These are phyloP conservation scores for Saccharomycopsis olivae DNA, from an alignment of 805 yeast species.

Conservation along the genomic window DNA sequence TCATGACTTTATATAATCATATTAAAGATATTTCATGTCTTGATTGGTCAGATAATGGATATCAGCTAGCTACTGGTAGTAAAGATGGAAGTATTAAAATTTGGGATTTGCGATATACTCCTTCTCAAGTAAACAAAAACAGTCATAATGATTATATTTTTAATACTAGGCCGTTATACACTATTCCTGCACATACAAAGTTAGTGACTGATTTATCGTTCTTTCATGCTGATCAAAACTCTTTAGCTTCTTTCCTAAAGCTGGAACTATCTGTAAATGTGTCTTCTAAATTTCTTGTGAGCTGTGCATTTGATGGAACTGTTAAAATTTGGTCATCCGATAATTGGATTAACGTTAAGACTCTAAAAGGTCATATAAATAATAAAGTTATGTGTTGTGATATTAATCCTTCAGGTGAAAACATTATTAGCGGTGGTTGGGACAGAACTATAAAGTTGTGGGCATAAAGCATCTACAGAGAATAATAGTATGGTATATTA, in stretches of 20 bases:
- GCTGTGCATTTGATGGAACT: slow-evolving; percentile 63
- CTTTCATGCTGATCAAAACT: slow-evolving; percentile 22
- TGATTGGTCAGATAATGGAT: slow-evolving; percentile 72
- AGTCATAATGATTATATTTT: slow-evolving; percentile 10
- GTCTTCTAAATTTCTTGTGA: slow-evolving; percentile 39
- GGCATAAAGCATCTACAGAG: too few relatives aligned
- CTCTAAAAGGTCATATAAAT: slow-evolving; percentile 50
- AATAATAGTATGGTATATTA: background rate
- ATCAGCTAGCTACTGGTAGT: slow-evolving; percentile 69
- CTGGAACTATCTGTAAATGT: slow-evolving; percentile 23
- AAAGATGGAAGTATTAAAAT: slow-evolving; percentile 71
- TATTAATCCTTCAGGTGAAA: slow-evolving; percentile 30
- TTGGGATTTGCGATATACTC: slow-evolving; percentile 66
- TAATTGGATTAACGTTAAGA: slow-evolving; percentile 50
- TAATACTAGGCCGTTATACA: slow-evolving; percentile 20
- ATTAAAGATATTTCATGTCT: slow-evolving; percentile 56
- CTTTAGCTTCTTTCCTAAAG: slow-evolving; percentile 23
- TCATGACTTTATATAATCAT: slow-evolving; percentile 56
- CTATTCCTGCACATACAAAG: slow-evolving; percentile 68
- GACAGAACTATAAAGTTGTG: slow-evolving; percentile 64
- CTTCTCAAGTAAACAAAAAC: slow-evolving; percentile 23
- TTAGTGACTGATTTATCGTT: slow-evolving; percentile 59
- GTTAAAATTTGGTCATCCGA: slow-evolving; percentile 58
- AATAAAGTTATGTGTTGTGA: slow-evolving; percentile 61
- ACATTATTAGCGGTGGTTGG: slow-evolving; percentile 67